Conservation (phyloP, 257 asterid genomes). For the Scutellaria baicalensis region DNA sequence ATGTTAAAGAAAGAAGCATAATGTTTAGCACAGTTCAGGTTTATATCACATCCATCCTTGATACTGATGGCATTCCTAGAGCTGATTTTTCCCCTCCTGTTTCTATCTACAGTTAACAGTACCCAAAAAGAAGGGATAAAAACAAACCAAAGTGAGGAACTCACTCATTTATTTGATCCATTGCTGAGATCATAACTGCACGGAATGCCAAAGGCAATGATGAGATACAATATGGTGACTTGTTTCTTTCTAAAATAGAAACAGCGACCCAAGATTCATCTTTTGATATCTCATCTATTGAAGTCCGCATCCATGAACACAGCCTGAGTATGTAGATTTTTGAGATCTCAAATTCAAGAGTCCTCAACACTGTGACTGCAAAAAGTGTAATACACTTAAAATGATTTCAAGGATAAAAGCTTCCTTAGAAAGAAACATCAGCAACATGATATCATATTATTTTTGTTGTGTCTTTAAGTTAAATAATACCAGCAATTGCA, state of each 20-base stretch:
- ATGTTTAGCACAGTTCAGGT: slow-evolving; percentile 3
- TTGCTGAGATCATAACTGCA: slow-evolving; percentile 63
- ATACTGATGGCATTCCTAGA: slow-evolving; percentile 4
- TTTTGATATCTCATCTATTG: slow-evolving; percentile 80
- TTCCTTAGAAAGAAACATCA: not conserved
- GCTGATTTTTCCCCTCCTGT: not conserved
- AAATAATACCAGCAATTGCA: slow-evolving; percentile 63
- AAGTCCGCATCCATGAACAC: slow-evolving; percentile 93
- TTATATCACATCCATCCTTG: not conserved
- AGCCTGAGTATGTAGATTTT: slow-evolving; percentile 77
- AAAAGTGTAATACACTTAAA: slow-evolving; percentile 16
- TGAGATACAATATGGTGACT: slow-evolving; percentile 87
- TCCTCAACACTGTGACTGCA: slow-evolving; percentile 70
- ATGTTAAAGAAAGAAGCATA: not conserved
- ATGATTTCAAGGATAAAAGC: slow-evolving; percentile 14
- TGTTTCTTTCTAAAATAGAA: slow-evolving; percentile 87
- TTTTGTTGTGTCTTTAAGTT: not conserved
- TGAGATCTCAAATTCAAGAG: slow-evolving; percentile 78
- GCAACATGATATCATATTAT: not conserved
- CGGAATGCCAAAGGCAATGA: slow-evolving; percentile 86
- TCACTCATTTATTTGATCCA: slow-evolving; percentile 85
- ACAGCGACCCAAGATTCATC: slow-evolving; percentile 91
- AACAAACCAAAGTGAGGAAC: slow-evolving; percentile 22
- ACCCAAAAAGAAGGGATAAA: not conserved
- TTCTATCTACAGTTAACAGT: not conserved